Evolutionary conservation across 108 stramenopile species (phyloP).

Genomic region (Parietichytrium sp.): DNA sequence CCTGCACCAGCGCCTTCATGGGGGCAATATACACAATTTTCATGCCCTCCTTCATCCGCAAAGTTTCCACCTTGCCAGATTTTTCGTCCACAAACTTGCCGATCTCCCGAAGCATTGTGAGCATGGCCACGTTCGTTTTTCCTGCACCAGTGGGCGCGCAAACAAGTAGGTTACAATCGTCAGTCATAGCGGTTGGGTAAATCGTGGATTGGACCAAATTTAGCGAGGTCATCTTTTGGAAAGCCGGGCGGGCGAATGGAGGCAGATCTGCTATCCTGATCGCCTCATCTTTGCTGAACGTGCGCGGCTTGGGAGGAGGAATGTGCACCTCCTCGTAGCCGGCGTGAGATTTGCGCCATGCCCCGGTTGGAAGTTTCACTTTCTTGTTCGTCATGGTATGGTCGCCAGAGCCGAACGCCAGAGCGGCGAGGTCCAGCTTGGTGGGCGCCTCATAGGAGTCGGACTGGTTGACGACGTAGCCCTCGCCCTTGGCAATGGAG

Average conservation of each 20-base stretch:
- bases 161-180: slow-evolving; percentile 86
- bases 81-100: slow-evolving; percentile 75
- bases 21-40: slow-evolving; percentile 99
- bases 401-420: slow-evolving; percentile 82
- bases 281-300: slow-evolving; percentile 71
- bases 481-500: slow-evolving; percentile 33
- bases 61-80: slow-evolving; percentile 68
- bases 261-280: slow-evolving; percentile 94
- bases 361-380: slow-evolving; percentile 81
- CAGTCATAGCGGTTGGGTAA: slow-evolving; percentile 77
- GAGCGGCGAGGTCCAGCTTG: slow-evolving; percentile 81
- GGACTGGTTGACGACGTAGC: slow-evolving; percentile 49
- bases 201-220: slow-evolving; percentile 96
- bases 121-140: slow-evolving; percentile 90
- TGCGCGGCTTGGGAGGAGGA: slow-evolving; percentile 79
- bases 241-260: slow-evolving; percentile 85
- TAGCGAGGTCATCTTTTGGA: slow-evolving; percentile 86
- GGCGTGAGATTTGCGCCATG: slow-evolving; percentile 87
- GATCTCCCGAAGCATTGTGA: slow-evolving; percentile 89
- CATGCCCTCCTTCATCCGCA: slow-evolving; percentile 86
- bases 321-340: slow-evolving; percentile 99
- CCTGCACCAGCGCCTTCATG: slow-evolving; percentile 99
- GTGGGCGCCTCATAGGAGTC: slow-evolving; percentile 46
- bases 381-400: slow-evolving; percentile 92
- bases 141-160: slow-evolving; percentile 98